Evolutionary conservation across 2,329 filamentous ascomycete species (phyloP).

Genomic region (Paradendryphiella salina): DNA sequence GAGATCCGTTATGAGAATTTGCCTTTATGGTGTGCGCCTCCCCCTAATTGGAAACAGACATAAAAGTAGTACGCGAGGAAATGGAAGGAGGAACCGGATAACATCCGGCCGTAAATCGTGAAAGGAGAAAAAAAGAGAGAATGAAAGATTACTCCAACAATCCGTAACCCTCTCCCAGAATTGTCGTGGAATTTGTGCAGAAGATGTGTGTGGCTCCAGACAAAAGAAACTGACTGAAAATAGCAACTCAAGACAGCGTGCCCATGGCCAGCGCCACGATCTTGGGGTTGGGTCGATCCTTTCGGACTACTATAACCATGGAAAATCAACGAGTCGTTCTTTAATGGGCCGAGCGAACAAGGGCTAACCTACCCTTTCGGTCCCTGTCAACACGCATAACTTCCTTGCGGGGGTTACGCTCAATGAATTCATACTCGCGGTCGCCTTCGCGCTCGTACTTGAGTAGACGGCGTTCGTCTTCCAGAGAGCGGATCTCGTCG

Average conservation of each 20-base stretch:
- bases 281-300: constrained; percentile 48
- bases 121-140: neutral
- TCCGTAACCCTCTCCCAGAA: too few species aligned
- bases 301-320: constrained; percentile 39
- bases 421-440: constrained; percentile 65
- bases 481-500: constrained; percentile 71
- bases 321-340: constrained; percentile 43
- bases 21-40: constrained; percentile 6
- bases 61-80: constrained; percentile 1
- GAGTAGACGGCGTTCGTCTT: constrained; percentile 65
- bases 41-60: neutral
- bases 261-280: constrained; percentile 41
- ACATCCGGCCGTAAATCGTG: neutral
- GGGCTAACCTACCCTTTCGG: constrained; percentile 92
- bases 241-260: constrained; percentile 3
- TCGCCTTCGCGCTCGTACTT: constrained; percentile 61
- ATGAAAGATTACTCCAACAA: neutral
- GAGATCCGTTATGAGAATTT: neutral
- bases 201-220: neutral
- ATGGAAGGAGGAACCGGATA: neutral
- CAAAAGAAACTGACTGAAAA: neutral
- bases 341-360: constrained; percentile 72
- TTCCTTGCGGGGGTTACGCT: constrained; percentile 55
- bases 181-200: too few species aligned
- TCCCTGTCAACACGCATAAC: constrained; percentile 79